Conservation (phyloP, 441 rosid genomes). For the Mallotus japonicus region DNA sequence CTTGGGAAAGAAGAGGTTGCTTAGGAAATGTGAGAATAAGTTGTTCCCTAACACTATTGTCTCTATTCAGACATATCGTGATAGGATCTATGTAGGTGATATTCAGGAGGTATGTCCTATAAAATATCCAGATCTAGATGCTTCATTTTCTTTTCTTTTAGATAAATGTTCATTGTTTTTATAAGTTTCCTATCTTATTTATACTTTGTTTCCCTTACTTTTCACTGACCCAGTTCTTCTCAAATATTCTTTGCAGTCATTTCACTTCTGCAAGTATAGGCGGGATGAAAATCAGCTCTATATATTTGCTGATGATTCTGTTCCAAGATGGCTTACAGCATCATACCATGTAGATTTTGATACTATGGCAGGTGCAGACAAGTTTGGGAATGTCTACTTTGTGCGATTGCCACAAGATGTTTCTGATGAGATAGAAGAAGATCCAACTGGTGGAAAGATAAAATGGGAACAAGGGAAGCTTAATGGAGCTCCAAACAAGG, state of each 20-base stretch:
- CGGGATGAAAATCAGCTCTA: slow-evolving; percentile 96
- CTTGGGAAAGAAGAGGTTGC: slow-evolving; percentile 85
- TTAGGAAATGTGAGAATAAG: slow-evolving; percentile 92
- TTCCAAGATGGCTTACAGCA: slow-evolving; percentile 95
- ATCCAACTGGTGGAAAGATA: slow-evolving; percentile 93
- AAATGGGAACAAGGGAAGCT: slow-evolving; percentile 99
- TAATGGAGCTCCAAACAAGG: slow-evolving; percentile 94
- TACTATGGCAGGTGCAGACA: slow-evolving; percentile 95
- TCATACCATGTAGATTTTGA: slow-evolving; percentile 86
- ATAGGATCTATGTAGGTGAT: slow-evolving; percentile 91
- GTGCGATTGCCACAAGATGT: slow-evolving; percentile 87
- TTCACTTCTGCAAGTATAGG: slow-evolving; percentile 96
- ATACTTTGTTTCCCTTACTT: neutral
- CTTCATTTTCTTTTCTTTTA: neutral
- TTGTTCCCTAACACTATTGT: slow-evolving; percentile 79
- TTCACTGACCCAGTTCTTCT: neutral
- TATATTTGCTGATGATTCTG: slow-evolving; percentile 88
- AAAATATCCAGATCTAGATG: neutral
- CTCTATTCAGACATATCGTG: slow-evolving; percentile 81
- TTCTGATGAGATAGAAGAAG: slow-evolving; percentile 95
- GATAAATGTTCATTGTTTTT: neutral
- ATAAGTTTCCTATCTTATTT: neutral
- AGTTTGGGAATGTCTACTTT: slow-evolving; percentile 89
- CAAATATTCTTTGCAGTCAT: slow-evolving; percentile 51
- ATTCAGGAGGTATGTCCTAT: slow-evolving; percentile 73